Conservation (phyloP, 2,329 filamentous ascomycete genomes). For the Pseudocercospora eumusae region DNA sequence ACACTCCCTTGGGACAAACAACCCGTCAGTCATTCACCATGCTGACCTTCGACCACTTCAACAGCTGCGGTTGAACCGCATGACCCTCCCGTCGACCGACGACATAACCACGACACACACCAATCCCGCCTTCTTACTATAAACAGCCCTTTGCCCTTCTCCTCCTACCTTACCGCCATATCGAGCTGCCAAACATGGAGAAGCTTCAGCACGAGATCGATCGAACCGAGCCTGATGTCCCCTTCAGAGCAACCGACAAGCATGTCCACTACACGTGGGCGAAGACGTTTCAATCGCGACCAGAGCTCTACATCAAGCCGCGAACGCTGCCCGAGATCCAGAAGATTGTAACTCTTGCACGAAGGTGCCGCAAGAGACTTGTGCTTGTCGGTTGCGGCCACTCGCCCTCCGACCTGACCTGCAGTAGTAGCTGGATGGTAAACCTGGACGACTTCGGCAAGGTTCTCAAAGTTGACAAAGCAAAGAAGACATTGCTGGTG, state of each 20-base stretch:
- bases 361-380: conserved; percentile 75
- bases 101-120: not conserved
- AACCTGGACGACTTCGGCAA: conserved; percentile 83
- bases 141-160: not conserved
- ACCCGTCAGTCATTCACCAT: conserved; percentile 9
- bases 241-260: conserved; percentile 72
- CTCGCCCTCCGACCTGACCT: conserved; percentile 88
- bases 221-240: conserved; percentile 61
- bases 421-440: conserved; percentile 89
- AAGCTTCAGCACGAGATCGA: conserved; percentile 51
- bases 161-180: not conserved
- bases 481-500: conserved; percentile 69
- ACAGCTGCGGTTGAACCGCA: conserved; percentile 12
- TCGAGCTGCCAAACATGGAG: conserved; percentile 20
- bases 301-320: conserved; percentile 89
- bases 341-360: conserved; percentile 77
- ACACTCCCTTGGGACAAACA: conserved; percentile 4
- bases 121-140: not conserved
- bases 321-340: conserved; percentile 77
- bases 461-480: conserved; percentile 68
- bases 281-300: conserved; percentile 82
- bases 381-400: conserved; percentile 88
- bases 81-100: not conserved
- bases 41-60: conserved; percentile 9
- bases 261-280: conserved; percentile 93